These are phyloP conservation scores for Gilbertella persicaria DNA, from an alignment of 371 early-diverging fungal species.

Conservation along the genomic window DNA sequence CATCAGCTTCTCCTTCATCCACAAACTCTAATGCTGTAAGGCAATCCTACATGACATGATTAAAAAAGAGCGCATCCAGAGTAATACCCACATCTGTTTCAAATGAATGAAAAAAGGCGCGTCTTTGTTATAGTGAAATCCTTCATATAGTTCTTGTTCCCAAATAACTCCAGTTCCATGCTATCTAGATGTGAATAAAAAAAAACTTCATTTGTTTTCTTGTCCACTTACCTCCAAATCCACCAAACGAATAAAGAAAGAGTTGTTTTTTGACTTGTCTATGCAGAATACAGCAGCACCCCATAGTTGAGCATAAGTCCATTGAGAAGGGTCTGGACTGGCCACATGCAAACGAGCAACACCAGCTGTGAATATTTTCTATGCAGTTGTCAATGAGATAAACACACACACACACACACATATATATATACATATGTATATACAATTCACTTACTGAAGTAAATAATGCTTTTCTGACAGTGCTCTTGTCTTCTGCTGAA, in stretches of 20 bases:
- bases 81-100: constrained; percentile 74
- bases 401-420: not conserved
- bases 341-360: constrained; percentile 85
- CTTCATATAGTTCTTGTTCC: constrained; percentile 80
- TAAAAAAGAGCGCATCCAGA: too few species aligned
- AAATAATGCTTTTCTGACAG: constrained; percentile 40
- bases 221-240: constrained; percentile 64
- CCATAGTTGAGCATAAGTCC: constrained; percentile 75
- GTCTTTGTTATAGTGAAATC: constrained; percentile 75
- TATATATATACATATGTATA: not conserved
- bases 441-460: constrained; percentile 33
- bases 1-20: not conserved
- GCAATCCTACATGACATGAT: not conserved
- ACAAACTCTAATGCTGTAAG: too few species aligned
- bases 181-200: too few species aligned
- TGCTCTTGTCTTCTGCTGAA: constrained; percentile 39
- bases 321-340: constrained; percentile 65
- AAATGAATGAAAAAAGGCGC: constrained; percentile 85
- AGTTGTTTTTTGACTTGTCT: constrained; percentile 57
- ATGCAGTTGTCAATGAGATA: too few species aligned
- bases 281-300: constrained; percentile 78
- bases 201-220: not conserved
- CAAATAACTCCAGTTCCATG: constrained; percentile 66
- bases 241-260: constrained; percentile 76
- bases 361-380: constrained; percentile 83